Percentiles rank a stretch among this genome's conserved stretches.
Conservation (phyloP, 352 stramenopile species). For the Peronospora farinosa region DNA sequence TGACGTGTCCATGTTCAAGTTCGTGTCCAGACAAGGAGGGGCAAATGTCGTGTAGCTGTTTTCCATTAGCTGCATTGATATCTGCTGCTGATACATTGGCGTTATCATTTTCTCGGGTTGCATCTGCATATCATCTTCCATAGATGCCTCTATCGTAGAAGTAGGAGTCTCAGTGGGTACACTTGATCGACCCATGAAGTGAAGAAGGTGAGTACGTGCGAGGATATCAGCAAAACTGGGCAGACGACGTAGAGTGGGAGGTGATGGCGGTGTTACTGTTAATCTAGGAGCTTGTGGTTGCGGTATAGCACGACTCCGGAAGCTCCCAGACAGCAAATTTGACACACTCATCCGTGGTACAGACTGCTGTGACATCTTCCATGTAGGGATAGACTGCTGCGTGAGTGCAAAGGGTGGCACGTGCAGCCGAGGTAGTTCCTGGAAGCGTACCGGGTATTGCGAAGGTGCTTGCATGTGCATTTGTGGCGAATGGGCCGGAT, state of each 20-base stretch:
- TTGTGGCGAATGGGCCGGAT: slow-evolving; percentile 19
- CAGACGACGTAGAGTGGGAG: slow-evolving; percentile 31
- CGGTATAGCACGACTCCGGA: slow-evolving; percentile 20
- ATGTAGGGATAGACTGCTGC: slow-evolving; percentile 45
- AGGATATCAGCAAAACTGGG: slow-evolving; percentile 63
- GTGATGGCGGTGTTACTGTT: slow-evolving; percentile 23
- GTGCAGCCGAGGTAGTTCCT: slow-evolving; percentile 63
- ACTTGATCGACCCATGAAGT: slow-evolving; percentile 45
- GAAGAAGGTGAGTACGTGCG: slow-evolving; percentile 55
- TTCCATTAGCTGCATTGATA: slow-evolving; percentile 20
- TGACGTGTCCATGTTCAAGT: slow-evolving; percentile 34
- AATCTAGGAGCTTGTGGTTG: slow-evolving; percentile 6
- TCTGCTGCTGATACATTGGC: slow-evolving; percentile 13
- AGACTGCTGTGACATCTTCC: slow-evolving; percentile 39
- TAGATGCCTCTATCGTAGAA: slow-evolving; percentile 20
- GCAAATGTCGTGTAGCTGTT: slow-evolving; percentile 27
- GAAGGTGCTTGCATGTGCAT: slow-evolving; percentile 11
- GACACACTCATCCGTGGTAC: slow-evolving; percentile 43
- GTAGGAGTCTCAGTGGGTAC: slow-evolving; percentile 17
- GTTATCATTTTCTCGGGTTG: slow-evolving; percentile 14
- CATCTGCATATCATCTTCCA: slow-evolving; percentile 19
- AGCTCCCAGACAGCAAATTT: slow-evolving; percentile 45
- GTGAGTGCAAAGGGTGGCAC: slow-evolving; percentile 51
- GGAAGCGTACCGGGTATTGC: slow-evolving; percentile 33
- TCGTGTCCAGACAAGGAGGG: slow-evolving; percentile 24